Evolutionary conservation across 2,329 filamentous ascomycete species (phyloP).

Genomic region (Talaromyces islandicus): DNA sequence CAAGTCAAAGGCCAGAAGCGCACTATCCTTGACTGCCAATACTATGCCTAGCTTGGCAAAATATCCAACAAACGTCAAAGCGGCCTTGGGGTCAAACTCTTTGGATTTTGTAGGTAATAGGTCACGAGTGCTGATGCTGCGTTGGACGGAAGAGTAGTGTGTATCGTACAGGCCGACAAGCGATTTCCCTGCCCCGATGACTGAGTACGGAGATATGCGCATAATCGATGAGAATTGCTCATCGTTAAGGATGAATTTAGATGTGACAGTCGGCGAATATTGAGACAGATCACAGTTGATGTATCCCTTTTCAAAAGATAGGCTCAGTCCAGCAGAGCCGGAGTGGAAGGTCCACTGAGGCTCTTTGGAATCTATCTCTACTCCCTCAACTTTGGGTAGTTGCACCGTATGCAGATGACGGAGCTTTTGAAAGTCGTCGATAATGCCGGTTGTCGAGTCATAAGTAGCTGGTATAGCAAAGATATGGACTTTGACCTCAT

Average conservation of each 20-base stretch:
- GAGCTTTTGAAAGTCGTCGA: constrained; percentile 28
- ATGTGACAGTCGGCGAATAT: constrained; percentile 32
- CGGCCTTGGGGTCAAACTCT: constrained; percentile 16
- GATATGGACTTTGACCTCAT: constrained; percentile 33
- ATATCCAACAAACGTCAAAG: constrained; percentile 36
- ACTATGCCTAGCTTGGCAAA: constrained; percentile 39
- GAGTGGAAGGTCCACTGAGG: constrained; percentile 36
- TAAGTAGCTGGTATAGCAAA: constrained; percentile 30
- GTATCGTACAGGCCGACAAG: constrained; percentile 41
- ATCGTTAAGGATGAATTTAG: constrained; percentile 31
- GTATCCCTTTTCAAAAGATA: constrained; percentile 36
- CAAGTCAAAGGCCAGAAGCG: constrained; percentile 41
- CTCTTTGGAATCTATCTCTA: constrained; percentile 18
- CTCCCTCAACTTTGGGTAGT: constrained; percentile 26
- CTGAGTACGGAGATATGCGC: constrained; percentile 36
- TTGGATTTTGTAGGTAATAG: constrained; percentile 20
- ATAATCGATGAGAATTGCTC: constrained; percentile 36
- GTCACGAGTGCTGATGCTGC: constrained; percentile 30
- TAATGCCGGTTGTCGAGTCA: constrained; percentile 15
- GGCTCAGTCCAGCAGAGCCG: constrained; percentile 31
- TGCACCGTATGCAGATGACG: constrained; percentile 31
- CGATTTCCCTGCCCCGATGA: constrained; percentile 36
- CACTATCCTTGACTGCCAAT: constrained; percentile 35
- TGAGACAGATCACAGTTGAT: constrained; percentile 39
- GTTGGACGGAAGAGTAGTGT: constrained; percentile 42